Percentiles rank a stretch among this genome's conserved stretches.
phyloP scores from a whole-genome alignment of 2,329 filamentous ascomycete species.

The Penicillium janthinellum region DNA sequence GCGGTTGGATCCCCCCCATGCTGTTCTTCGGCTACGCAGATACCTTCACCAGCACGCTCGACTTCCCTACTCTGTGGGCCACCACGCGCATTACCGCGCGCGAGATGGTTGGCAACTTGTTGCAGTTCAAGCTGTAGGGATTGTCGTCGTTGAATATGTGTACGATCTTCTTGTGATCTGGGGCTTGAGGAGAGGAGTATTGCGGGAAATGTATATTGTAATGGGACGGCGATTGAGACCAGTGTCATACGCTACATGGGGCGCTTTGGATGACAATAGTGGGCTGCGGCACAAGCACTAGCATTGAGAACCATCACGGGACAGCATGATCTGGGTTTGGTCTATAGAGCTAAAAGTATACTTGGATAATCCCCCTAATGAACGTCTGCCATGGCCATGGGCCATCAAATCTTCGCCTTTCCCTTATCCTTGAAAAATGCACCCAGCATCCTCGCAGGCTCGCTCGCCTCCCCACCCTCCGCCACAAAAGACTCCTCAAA shows the following conservation, averaged over 20 bases:
- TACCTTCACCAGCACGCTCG: conserved; percentile 75
- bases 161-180: neutral
- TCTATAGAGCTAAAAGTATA: neutral
- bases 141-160: neutral
- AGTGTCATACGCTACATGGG: neutral
- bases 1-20: conserved; percentile 91
- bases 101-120: conserved; percentile 74
- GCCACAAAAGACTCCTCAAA: conserved; percentile 29
- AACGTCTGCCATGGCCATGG: neutral
- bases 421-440: conserved; percentile 6
- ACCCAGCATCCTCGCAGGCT: conserved; percentile 13
- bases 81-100: conserved; percentile 73
- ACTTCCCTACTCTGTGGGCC: conserved; percentile 80
- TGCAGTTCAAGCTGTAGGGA: conserved; percentile 67
- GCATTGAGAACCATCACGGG: neutral
- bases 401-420: neutral
- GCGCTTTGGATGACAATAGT: neutral
- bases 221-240: neutral
- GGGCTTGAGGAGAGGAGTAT: neutral
- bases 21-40: conserved; percentile 87
- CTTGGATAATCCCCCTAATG: neutral
- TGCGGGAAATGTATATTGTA: conserved; percentile 4
- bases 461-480: conserved; percentile 4
- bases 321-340: neutral
- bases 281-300: too few relatives aligned